A percentile compares a stretch with the other conserved stretches of the same genome.
Evolutionary conservation across 2,329 filamentous ascomycete species (phyloP).

Genomic region (Ascosphaera apis): DNA sequence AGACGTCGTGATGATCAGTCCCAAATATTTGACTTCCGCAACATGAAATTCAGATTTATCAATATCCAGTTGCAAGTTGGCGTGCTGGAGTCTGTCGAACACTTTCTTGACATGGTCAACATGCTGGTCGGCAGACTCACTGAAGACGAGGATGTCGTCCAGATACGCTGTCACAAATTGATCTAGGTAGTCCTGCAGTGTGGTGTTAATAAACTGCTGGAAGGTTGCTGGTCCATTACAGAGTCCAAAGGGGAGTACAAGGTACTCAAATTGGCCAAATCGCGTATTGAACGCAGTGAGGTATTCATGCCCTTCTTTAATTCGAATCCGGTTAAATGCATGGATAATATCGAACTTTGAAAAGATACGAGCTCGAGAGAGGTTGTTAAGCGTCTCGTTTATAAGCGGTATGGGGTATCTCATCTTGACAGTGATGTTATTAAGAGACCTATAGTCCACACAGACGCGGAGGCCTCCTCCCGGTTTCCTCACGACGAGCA

Average conservation of each 20-base stretch:
- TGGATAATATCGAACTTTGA: constrained; percentile 9
- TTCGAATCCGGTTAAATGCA: constrained; percentile 9
- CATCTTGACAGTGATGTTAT: constrained; percentile 13
- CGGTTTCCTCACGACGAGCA: neutral
- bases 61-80: no score
- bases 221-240: constrained; percentile 5
- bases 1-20: neutral
- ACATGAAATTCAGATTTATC: no score
- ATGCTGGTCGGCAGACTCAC: no score
- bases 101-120: no score
- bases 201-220: constrained; percentile 9
- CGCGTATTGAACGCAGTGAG: constrained; percentile 4
- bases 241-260: constrained; percentile 4
- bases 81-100: no score
- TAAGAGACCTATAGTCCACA: constrained; percentile 12
- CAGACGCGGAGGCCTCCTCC: neutral
- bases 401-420: constrained; percentile 10
- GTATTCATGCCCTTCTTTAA: constrained; percentile 8
- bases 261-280: constrained; percentile 4
- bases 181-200: constrained; percentile 6
- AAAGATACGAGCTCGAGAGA: constrained; percentile 6
- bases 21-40: neutral
- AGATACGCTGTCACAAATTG: constrained; percentile 8
- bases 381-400: constrained; percentile 7
- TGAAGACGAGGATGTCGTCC: constrained; percentile 12